Base-by-base conservation (phyloP, 2,329 filamentous ascomycete species). In the Amesomyces nigricolor region DNA sequence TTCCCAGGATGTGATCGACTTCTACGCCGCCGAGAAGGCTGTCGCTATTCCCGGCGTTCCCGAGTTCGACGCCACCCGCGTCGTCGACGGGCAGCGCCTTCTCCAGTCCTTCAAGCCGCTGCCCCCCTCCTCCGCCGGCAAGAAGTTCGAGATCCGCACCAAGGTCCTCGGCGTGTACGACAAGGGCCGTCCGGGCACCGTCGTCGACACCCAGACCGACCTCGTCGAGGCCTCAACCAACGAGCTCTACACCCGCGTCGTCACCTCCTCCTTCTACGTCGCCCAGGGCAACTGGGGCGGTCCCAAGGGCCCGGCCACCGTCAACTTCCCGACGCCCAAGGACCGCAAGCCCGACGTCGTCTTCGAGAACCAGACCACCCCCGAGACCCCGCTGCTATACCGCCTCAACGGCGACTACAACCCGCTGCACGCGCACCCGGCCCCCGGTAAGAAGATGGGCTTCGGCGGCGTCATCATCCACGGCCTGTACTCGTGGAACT, bases 351-450 rank as follows among this genome's bases (percentile, higher is more conserved):
- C 91, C 14, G 89, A 95, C 71, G 81, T 77, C 43, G 79, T 83
- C 5, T 81, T 88, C 62, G 80, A 82, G 65, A 80, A 87, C 65
- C 85, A 90, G 71, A 90, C 87, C 4, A 87, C 76, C 26, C 67
- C 75, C 51, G 83, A 91, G 74, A 88, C 88, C 4, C 83, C 89
- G 8, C 80, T 88, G 60, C 75, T 94, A 53, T 94, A 94, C 72
- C 81, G 89, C 60, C 80, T 96, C 49, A 96, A 95, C 65, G 91
- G 91, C 62, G 91, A 96, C 75, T 96, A 96, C 74, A 96, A 96
- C 75, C 91, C 91, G 29, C 83, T 96, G 37, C 91, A 96, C 69
- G 90, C 89, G 6, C 88, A 88, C 16, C 90, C 90, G 11, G 88
- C 90, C 72, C 89, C 90, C 0, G 90, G 90, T 58, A 74, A 82